phyloP scores from a whole-genome alignment of 2,329 filamentous ascomycete genomes.

The Pseudogymnoascus sp. region DNA sequence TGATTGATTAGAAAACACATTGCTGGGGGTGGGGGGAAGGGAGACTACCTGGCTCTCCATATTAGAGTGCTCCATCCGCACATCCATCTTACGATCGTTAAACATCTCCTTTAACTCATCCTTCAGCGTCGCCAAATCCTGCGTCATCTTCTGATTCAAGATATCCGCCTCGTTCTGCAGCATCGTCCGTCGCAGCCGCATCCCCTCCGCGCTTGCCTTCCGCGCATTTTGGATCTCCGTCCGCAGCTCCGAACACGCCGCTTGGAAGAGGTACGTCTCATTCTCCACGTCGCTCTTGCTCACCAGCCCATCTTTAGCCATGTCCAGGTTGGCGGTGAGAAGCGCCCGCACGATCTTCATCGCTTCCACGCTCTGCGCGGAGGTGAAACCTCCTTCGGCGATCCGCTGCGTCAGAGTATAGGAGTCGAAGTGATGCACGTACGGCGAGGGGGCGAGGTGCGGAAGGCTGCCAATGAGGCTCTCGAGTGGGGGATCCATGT shows the following conservation, averaged over 20 bases:
- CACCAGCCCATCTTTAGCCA: constrained; percentile 72
- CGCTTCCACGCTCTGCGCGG: constrained; percentile 66
- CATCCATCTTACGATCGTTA: constrained; percentile 89
- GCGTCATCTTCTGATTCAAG: constrained; percentile 70
- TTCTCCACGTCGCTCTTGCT: constrained; percentile 93
- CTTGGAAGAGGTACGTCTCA: constrained; percentile 86
- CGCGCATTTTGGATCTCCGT: constrained; percentile 78
- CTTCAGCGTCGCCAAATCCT: constrained; percentile 72
- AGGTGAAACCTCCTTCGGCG: constrained; percentile 59
- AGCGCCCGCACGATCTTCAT: constrained; percentile 88
- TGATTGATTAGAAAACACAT: constrained; percentile 14
- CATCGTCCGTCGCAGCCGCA: constrained; percentile 73
- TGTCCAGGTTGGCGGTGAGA: constrained; percentile 68
- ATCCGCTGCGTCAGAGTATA: constrained; percentile 82
- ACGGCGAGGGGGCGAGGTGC: constrained; percentile 64
- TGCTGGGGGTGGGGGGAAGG: background rate
- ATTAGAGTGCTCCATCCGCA: constrained; percentile 76
- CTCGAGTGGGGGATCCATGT: constrained; percentile 36
- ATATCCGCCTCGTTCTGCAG: constrained; percentile 96
- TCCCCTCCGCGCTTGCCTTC: constrained; percentile 67
- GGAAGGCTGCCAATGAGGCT: constrained; percentile 41
- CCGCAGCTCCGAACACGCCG: constrained; percentile 83
- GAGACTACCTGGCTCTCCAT: constrained; percentile 67
- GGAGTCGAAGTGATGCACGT: constrained; percentile 94
- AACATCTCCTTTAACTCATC: constrained; percentile 95